phyloP scores from a whole-genome alignment of 2,329 filamentous ascomycete genomes.

The Arthrobotrys pseudoclavata region DNA sequence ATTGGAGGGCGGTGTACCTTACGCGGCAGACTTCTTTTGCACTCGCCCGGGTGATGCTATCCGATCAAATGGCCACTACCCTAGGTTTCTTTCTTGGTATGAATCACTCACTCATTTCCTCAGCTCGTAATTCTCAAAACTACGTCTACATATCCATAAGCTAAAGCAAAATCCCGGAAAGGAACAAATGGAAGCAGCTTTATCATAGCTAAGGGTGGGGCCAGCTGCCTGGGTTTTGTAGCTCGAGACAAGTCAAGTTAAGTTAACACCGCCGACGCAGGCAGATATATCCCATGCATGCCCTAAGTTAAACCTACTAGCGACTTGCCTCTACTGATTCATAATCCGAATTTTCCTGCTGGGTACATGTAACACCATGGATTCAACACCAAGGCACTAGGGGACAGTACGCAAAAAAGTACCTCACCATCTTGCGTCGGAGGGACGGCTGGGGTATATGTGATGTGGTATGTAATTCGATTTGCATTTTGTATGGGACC shows the following conservation, averaged over 20 bases:
- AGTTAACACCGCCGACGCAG: constrained; percentile 29
- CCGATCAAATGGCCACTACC: constrained; percentile 30
- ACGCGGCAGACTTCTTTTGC: constrained; percentile 37
- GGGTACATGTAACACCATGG: constrained; percentile 30
- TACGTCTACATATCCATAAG: not conserved
- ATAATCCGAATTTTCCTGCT: constrained; percentile 40
- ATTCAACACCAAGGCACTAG: constrained; percentile 37
- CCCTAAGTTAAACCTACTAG: constrained; percentile 58
- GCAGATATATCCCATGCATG: constrained; percentile 32
- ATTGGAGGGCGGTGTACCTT: constrained; percentile 55
- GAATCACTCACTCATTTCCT: constrained; percentile 35
- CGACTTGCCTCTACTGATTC: constrained; percentile 46
- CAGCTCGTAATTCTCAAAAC: not conserved
- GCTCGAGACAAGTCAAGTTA: constrained; percentile 4
- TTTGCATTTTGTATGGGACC: constrained; percentile 24
- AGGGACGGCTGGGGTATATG: constrained; percentile 29
- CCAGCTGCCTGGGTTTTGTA: constrained; percentile 40
- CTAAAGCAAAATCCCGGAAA: constrained; percentile 15
- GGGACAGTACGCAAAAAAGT: constrained; percentile 34
- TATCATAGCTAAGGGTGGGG: constrained; percentile 3
- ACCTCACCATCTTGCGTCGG: constrained; percentile 50
- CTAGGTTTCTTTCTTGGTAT: constrained; percentile 12
- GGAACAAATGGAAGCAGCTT: constrained; percentile 2
- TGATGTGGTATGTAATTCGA: constrained; percentile 37
- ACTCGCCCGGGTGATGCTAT: constrained; percentile 24